These are phyloP conservation scores for Exutisphaerella laricina DNA, from an alignment of 2,329 filamentous ascomycete species.

Conservation along the genomic window DNA sequence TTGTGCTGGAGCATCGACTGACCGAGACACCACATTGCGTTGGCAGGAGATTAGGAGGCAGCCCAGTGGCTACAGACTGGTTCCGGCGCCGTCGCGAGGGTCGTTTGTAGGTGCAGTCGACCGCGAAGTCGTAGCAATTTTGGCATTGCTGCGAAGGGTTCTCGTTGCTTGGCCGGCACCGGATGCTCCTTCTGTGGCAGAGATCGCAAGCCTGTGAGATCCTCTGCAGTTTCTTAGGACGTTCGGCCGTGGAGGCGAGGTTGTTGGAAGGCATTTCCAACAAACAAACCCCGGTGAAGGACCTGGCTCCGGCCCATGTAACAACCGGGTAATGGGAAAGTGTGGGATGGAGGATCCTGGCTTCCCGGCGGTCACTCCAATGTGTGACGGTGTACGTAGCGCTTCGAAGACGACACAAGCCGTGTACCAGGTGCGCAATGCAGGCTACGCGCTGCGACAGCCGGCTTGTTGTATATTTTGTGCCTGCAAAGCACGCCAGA, in stretches of 20 bases:
- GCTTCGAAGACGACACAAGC: no score
- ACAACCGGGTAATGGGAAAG: neutral
- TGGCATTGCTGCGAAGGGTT: slow-evolving; percentile 39
- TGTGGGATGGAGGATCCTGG: neutral
- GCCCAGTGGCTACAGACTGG: slow-evolving; percentile 14
- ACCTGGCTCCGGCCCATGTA: slow-evolving; percentile 2
- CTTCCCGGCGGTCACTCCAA: neutral
- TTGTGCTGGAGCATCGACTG: neutral
- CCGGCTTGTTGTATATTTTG: neutral
- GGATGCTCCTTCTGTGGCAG: slow-evolving; percentile 47
- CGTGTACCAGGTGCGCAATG: slow-evolving; percentile 1
- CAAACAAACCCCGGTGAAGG: neutral
- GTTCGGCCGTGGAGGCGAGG: slow-evolving; percentile 15
- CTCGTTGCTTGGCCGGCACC: slow-evolving; percentile 38
- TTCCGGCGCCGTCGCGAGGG: slow-evolving; percentile 37
- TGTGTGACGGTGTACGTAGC: neutral
- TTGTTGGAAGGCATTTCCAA: slow-evolving; percentile 5
- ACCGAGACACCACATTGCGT: slow-evolving; percentile 14
- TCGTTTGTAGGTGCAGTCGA: slow-evolving; percentile 46
- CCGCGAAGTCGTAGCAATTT: slow-evolving; percentile 47
- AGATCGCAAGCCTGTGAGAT: slow-evolving; percentile 42
- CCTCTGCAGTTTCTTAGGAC: slow-evolving; percentile 34
- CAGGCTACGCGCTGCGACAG: neutral
- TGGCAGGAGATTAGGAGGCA: slow-evolving; percentile 24
- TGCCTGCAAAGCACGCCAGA: neutral